Percentiles rank a stretch among this genome's conserved stretches.
Evolutionary conservation across 352 stramenopile genomes (phyloP).

Genomic region (Globisporangium canariense): DNA sequence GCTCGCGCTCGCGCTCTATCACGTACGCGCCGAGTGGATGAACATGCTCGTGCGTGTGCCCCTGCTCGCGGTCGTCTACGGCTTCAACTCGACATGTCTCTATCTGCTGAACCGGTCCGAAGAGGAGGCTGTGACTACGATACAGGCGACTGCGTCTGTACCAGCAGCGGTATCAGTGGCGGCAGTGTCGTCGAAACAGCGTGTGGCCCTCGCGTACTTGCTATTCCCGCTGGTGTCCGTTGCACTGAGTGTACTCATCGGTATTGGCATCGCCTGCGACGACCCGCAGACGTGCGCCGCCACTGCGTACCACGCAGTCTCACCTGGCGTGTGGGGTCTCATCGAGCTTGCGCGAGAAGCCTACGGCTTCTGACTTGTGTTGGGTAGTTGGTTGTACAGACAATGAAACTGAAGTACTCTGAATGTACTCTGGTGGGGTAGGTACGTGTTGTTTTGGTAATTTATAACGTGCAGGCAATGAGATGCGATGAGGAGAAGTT

Average conservation of each 20-base stretch:
- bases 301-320: constrained; percentile 31
- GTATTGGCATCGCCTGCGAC: constrained; percentile 75
- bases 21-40: constrained; percentile 71
- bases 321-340: constrained; percentile 30
- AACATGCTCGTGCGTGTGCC: constrained; percentile 78
- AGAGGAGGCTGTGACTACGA: not conserved
- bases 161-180: constrained; percentile 11
- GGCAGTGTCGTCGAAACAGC: constrained; percentile 26
- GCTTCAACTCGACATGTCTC: constrained; percentile 60
- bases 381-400: not conserved
- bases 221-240: constrained; percentile 64
- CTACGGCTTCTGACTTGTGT: constrained; percentile 42
- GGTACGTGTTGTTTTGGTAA: constrained; percentile 1
- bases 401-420: not conserved
- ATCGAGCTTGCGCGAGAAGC: constrained; percentile 36
- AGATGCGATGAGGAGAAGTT: not conserved
- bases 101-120: constrained; percentile 48
- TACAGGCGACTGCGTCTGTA: not conserved
- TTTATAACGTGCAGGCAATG: not conserved
- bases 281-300: constrained; percentile 51
- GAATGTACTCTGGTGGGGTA: not conserved
- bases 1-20: constrained; percentile 47
- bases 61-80: constrained; percentile 63
- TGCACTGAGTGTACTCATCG: constrained; percentile 51
- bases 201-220: constrained; percentile 45